A percentile compares a stretch with the other conserved stretches of the same genome.
phyloP scores from a whole-genome alignment of 1,139 yeast genomes.

The Arxiozyma telluris region DNA sequence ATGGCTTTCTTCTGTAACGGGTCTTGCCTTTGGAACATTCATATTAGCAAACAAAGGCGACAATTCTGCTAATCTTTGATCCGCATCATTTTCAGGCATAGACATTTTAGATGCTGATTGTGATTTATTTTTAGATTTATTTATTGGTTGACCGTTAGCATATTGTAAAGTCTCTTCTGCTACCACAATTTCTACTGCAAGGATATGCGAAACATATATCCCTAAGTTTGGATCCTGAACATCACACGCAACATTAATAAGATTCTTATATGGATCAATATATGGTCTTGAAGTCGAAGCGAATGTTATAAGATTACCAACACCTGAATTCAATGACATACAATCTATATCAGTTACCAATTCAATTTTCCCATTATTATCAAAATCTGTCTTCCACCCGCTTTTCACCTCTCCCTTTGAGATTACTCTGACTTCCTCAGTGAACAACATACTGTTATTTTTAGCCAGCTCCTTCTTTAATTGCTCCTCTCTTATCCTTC shows the following conservation, averaged over 20 bases:
- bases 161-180: constrained; percentile 71
- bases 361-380: constrained; percentile 67
- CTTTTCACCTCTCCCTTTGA: constrained; percentile 71
- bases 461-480: constrained; percentile 24
- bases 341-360: constrained; percentile 61
- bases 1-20: constrained; percentile 11
- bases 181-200: constrained; percentile 81
- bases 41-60: constrained; percentile 36
- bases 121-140: constrained; percentile 8
- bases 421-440: constrained; percentile 66
- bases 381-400: constrained; percentile 93
- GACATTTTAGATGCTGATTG: constrained; percentile 13
- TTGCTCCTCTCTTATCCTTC: constrained; percentile 29
- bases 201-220: constrained; percentile 59
- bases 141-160: constrained; percentile 28
- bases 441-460: constrained; percentile 39
- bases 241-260: constrained; percentile 67
- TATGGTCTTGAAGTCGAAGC: constrained; percentile 28
- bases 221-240: constrained; percentile 78
- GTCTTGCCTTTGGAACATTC: constrained; percentile 15
- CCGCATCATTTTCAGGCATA: constrained; percentile 17
- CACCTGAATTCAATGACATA: constrained; percentile 50
- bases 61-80: constrained; percentile 35
- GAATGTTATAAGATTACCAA: constrained; percentile 32
- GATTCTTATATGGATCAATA: constrained; percentile 17